Base-by-base conservation (phyloP, 768 basidiomycete species). In the Gelatoporia subvermispora region DNA sequence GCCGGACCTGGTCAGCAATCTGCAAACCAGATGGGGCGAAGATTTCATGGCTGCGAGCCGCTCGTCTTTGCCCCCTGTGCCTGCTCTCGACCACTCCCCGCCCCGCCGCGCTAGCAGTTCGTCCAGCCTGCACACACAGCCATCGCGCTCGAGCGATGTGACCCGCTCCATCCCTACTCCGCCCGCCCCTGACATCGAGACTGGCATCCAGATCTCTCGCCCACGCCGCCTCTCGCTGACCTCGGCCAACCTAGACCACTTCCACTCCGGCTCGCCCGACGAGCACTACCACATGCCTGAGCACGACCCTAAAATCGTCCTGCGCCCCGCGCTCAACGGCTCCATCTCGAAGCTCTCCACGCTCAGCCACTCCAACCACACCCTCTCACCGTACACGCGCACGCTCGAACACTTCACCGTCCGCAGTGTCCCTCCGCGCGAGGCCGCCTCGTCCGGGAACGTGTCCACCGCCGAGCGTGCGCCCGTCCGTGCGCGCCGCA, bases 371-470 rank as follows among this genome's bases (percentile, higher is more conserved):
- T 93, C 92, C 1, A 92, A 96, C 60, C 95, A 96, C 60, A 99
- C 95, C 0, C 72, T 99, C 3, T 92, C 88, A 1, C 95, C 94
- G 0, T 97, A 95, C 65, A 96, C 94, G 5, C 82, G 92, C 46
- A 84, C 86, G 13, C 74, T 93, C 23, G 85, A 88, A 51, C 93
- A 96, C 65, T 94, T 95, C 64, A 91, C 93, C 1, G 92, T 96
- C 11, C 79, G 93, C 25, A 91, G 89, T 50, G 88, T 85, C 20
- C 93, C 92, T 0, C 88, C 84, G 17, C 72, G 80, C 38, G 61
- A 67, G 36, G 58, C 65, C 21, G 41, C 44, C 39, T 62, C 67
- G 16, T 63, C 59, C 21, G 68, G 74, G 28, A 50, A 67, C 8
- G 62, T 67, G 10, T 57, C 57, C 7, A 55, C 65, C 0, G 65